These are phyloP conservation scores for Gymnopilus dilepis DNA, from an alignment of 768 basidiomycete species.

Conservation along the genomic window DNA sequence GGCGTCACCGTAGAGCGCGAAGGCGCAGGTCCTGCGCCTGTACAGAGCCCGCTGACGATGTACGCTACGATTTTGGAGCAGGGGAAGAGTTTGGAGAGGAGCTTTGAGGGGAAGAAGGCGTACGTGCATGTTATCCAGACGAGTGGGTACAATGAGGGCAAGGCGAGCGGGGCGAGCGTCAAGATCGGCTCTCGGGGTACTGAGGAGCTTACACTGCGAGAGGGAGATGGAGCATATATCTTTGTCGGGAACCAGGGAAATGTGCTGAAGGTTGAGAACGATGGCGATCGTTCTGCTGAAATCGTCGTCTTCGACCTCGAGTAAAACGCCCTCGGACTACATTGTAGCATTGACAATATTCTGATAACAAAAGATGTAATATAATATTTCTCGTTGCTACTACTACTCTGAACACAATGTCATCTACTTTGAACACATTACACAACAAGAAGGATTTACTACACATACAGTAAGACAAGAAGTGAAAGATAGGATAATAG, in stretches of 20 bases:
- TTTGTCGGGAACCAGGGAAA: slow-evolving; percentile 50
- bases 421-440: too few relatives aligned
- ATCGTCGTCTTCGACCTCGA: slow-evolving; percentile 85
- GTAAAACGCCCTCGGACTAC: too few relatives aligned
- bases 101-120: slow-evolving; percentile 60
- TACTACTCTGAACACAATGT: too few relatives aligned
- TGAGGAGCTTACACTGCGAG: slow-evolving; percentile 62
- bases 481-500: too few relatives aligned
- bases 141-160: slow-evolving; percentile 73
- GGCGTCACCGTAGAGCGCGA: slow-evolving; percentile 70
- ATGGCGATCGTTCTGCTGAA: slow-evolving; percentile 71
- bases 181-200: slow-evolving; percentile 48
- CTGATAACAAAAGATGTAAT: too few relatives aligned
- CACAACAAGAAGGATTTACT: too few relatives aligned
- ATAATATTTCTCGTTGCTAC: too few relatives aligned
- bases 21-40: slow-evolving; percentile 80
- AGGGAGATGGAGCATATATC: slow-evolving; percentile 91
- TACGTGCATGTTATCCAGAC: slow-evolving; percentile 90
- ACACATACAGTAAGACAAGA: too few relatives aligned
- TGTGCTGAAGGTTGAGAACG: slow-evolving; percentile 58
- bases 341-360: too few relatives aligned
- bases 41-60: slow-evolving; percentile 69
- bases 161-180: slow-evolving; percentile 61
- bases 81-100: slow-evolving; percentile 56
- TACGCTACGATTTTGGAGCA: slow-evolving; percentile 76